Evolutionary conservation across 768 basidiomycete genomes (phyloP), one percentile per base, ranked within the genome.

Genomic region (Auricularia heimuer): DNA sequence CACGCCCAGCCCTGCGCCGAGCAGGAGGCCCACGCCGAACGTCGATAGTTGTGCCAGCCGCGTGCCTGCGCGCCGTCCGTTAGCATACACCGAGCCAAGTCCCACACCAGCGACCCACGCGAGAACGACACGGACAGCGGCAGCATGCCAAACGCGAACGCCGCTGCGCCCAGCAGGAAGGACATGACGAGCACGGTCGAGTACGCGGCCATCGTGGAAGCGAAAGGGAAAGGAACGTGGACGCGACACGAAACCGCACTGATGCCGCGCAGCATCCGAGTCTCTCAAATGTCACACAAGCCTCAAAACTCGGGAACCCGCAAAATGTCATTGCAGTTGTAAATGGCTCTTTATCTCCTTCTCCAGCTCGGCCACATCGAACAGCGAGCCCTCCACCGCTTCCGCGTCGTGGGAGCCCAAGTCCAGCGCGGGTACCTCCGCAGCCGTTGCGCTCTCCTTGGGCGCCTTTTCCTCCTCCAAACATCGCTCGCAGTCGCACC

Each of bases 1-100:
- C 33, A 98, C 85, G 12, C 92, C 92, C 67, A 98, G 76, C 0
- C 92, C 93, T 2, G 95, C 89, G 3, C 95, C 95, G 14, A 97
- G 81, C 18, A 98, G 80, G 11, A 98, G 77, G 11, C 95, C 95
- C 56, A 89, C 89, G 11, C 92, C 89, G 16, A 92, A 72, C 54
- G 82, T 82, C 7, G 81, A 82, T 37, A 87, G 72, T 51, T 74
- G 69, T 24, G 78, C 78, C 54, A 82, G 69, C 75, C 77, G 68
- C 81, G 76, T 74, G 78, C 75, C 77, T 77, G 67, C 58, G 73
- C 68, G 76, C 78, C 33, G 3, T n/a, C 12, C 35, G 3, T n/a
- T 10, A 62, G 61, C 0, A 37, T 54, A 51, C n/a, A 21, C 3
- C 65, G 36, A 10, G 29, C 60, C 65, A 44, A 39, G 12, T 37